Base-by-base conservation (phyloP, 1,284 basidiomycete species). In the Sanghuangporus baumii region DNA sequence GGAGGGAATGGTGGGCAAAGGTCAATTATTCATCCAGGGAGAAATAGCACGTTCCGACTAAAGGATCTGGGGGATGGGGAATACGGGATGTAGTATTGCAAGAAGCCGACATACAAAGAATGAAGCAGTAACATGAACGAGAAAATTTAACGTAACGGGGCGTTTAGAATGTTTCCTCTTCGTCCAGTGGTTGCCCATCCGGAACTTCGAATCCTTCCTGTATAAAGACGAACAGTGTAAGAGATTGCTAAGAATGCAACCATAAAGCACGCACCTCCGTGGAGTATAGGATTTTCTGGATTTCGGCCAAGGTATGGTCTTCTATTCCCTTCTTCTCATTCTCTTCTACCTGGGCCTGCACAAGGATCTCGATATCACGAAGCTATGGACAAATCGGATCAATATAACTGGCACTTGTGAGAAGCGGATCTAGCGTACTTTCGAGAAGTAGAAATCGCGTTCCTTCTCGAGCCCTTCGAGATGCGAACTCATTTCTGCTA, bases 401-500 rank as follows among this genome's bases (percentile, higher is more conserved):
- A 38, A 18, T 46, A 57, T 20, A 54, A 37, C 31, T n/a, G 26
- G 37, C 52, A 26, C 56, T 54, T 36, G 6, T 59, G 51, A 65
- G 60, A 55, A 57, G 59, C 16, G 37, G n/a, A 14, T 16, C 46
- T 71, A 26, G 26, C 83, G 57, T 67, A 92, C 93, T 86, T 98
- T 99, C 70, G 91, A 88, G 77, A 98, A 99, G 78, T 99, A 99
- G 75, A 99, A 99, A 75, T 98, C 96, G 50, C 96, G 81, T 78
- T 98, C 95, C 78, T 94, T 96, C 79, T 96, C 92, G 48, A 95
- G 78, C 0, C 91, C 91, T 73, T 96, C 94, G 66, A 97, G 80
- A 70, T 93, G 89, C 1, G 81, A 74, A 61, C 87, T 86, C 79
- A 98, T 82, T 68, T 98, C 96, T 69, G 86, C 83, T 65, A 97